Conservation (phyloP, 768 basidiomycete species). For the Trametes maxima region DNA sequence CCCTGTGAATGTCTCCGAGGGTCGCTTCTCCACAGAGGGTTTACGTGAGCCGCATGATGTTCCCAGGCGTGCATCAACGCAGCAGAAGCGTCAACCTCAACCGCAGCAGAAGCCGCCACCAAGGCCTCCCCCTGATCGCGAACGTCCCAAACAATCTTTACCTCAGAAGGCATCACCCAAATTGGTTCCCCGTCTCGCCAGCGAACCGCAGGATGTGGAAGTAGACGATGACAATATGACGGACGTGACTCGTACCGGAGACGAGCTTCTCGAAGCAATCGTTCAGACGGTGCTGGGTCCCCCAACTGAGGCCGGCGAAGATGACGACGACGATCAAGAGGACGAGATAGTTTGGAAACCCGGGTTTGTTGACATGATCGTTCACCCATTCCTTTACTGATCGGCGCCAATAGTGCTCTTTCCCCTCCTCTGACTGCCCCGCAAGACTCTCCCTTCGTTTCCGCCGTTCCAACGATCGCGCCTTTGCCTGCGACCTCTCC, state of each 20-base stretch:
- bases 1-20: conserved; percentile 26
- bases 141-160: background rate
- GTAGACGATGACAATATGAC: conserved; percentile 62
- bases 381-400: background rate
- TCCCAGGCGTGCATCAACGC: background rate
- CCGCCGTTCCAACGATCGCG: background rate
- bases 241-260: conserved; percentile 72
- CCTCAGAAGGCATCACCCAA: conserved; percentile 23
- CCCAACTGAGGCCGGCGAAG: conserved; percentile 39
- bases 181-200: conserved; percentile 20
- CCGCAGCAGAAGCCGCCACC: background rate
- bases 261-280: conserved; percentile 77
- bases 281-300: conserved; percentile 53
- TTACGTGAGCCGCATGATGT: too few species aligned
- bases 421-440: conserved; percentile 23
- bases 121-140: background rate
- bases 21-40: conserved; percentile 2
- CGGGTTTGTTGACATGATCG: conserved; percentile 41
- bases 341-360: conserved; percentile 82
- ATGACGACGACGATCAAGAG: conserved; percentile 58
- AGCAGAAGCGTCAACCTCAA: background rate
- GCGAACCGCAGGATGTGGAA: conserved; percentile 31
- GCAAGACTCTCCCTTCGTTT: conserved; percentile 5
- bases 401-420: conserved; percentile 6
- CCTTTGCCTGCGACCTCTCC: background rate